Conservation (phyloP, 768 basidiomycete genomes). For the Daedalea quercina region DNA sequence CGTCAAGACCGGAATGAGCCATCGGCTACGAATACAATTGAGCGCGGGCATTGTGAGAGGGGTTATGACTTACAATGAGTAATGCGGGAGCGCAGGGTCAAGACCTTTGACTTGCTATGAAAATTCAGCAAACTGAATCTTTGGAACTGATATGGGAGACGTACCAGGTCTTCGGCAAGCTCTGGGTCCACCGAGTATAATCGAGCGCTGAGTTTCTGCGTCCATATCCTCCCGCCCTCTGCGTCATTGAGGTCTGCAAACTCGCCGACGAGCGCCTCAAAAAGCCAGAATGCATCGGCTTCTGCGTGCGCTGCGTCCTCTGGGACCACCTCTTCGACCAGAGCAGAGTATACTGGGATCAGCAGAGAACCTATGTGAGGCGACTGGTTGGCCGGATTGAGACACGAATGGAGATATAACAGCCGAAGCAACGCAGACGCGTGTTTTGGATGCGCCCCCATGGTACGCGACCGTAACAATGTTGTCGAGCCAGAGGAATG, state of each 20-base stretch:
- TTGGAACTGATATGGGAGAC: constrained; percentile 8
- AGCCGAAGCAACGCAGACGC: constrained; percentile 60
- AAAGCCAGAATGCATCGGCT: constrained; percentile 80
- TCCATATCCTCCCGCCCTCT: constrained; percentile 56
- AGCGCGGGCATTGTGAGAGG: neutral
- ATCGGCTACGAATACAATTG: constrained; percentile 41
- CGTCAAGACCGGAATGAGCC: constrained; percentile 65
- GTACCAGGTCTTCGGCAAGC: constrained; percentile 52
- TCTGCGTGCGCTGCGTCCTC: constrained; percentile 62
- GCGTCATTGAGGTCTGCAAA: constrained; percentile 70
- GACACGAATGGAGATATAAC: constrained; percentile 60
- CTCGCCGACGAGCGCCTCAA: constrained; percentile 68
- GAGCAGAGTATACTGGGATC: constrained; percentile 58
- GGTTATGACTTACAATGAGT: constrained; percentile 56
- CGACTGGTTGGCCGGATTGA: constrained; percentile 68
- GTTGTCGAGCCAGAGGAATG: constrained; percentile 30
- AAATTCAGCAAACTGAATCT: neutral
- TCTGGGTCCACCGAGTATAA: constrained; percentile 60
- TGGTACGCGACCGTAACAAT: constrained; percentile 39
- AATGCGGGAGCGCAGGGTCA: constrained; percentile 69
- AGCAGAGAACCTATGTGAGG: constrained; percentile 65
- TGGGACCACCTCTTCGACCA: constrained; percentile 54
- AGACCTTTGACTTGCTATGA: constrained; percentile 54
- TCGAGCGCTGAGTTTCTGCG: constrained; percentile 52
- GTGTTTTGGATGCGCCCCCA: constrained; percentile 51